These are phyloP conservation scores for Colletotrichum tropicicola DNA, from an alignment of 2,329 filamentous ascomycete species.

Conservation along the genomic window DNA sequence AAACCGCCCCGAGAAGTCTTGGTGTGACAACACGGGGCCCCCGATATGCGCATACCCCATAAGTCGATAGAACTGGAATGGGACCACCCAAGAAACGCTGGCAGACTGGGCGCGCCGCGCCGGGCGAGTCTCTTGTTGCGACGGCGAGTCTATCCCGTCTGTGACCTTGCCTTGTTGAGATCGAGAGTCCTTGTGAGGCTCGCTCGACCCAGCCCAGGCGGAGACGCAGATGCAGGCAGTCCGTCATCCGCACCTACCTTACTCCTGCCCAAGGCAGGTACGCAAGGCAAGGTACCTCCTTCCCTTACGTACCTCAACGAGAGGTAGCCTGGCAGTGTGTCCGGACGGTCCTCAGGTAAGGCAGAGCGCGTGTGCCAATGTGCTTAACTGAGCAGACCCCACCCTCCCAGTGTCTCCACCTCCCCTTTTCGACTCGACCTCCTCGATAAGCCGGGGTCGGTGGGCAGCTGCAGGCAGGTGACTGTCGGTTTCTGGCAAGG, in stretches of 20 bases:
- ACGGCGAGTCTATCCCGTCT: too few relatives aligned
- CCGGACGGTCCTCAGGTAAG: too few relatives aligned
- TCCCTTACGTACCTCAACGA: too few relatives aligned
- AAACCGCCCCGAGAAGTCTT: not conserved
- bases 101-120: not conserved
- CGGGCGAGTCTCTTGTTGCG: too few relatives aligned
- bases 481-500: constrained; percentile 11
- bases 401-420: not conserved
- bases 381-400: constrained; percentile 16
- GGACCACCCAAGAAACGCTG: not conserved
- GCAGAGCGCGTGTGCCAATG: not conserved
- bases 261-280: not conserved
- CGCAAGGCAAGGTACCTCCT: not conserved
- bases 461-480: not conserved
- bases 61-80: constrained; percentile 6
- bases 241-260: not conserved
- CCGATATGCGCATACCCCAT: constrained; percentile 23
- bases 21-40: constrained; percentile 9
- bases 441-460: constrained; percentile 8
- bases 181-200: too few relatives aligned
- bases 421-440: constrained; percentile 19
- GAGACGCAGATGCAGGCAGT: not conserved
- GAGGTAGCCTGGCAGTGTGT: too few relatives aligned
- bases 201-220: not conserved
- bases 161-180: too few relatives aligned